Base-by-base conservation (phyloP, 2,329 filamentous ascomycete genomes). In the Colletotrichum cordylinicola region DNA sequence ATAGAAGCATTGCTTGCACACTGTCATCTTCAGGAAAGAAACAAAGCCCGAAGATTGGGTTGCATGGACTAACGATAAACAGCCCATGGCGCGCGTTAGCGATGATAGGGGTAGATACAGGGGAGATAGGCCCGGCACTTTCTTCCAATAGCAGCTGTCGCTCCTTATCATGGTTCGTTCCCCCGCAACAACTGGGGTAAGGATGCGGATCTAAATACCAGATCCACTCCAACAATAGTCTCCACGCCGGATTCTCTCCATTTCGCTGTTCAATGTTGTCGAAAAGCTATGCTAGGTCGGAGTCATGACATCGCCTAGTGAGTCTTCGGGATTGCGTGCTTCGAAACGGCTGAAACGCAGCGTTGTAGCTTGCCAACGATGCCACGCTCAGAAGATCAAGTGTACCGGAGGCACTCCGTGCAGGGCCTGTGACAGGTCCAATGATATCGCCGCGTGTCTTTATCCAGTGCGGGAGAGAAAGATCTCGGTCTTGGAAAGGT, bases 381-480 rank as follows among this genome's bases (percentile, higher is more conserved):
- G 86, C 66, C 86, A 88, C 79, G 77, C 82, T 0, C 86, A 87
- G 43, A 88, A 88, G 74, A 86, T 87, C 21, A 87, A 86, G 75
- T 88, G 86, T 67, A 87, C 86, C 0, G 86, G 86, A 2, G 83
- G 84, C 6, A 81, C 82, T n/a, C 86, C 86, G 2, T 88, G 86
- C 70, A 80, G 78, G 39, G 84, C 86, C 52, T 88, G 86, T 70
- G 79, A 80, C 52, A 77, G 81, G 8, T 83, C 85, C 1, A 84
- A 84, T 6, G 82, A 82, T 70, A 81, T 82, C 0, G 81, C 81
- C 55, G 82, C 84, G 68, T 88, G 86, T 72, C 77, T 80, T 4
- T 88, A 86, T 76, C 82, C 84, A 6, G 76, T 82, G 48, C 84
- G 84, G 21, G 86, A 87, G 75, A 83, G 86, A 24, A 86, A 86